phyloP scores from a whole-genome alignment of 2,329 filamentous ascomycete species.

The Lachnellula willkommii region DNA sequence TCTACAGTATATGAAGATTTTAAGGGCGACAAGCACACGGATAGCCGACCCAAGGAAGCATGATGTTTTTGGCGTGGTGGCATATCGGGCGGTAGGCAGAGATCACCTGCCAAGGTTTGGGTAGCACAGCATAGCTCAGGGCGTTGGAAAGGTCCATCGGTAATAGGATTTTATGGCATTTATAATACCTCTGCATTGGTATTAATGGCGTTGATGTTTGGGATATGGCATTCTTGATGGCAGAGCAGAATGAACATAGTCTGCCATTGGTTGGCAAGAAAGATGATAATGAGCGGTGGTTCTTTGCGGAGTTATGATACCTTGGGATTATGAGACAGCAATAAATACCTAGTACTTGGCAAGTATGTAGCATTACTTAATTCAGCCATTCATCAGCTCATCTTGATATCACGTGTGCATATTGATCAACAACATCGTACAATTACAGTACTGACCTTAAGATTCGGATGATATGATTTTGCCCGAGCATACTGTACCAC shows the following conservation, averaged over 20 bases:
- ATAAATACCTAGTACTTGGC: not conserved
- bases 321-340: conserved; percentile 1
- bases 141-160: conserved; percentile 2
- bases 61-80: not conserved
- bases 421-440: not conserved
- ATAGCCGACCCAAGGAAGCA: not conserved
- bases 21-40: not conserved
- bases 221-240: conserved; percentile 10
- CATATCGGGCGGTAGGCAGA: not conserved
- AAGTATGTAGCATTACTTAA: not conserved
- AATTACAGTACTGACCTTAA: not conserved
- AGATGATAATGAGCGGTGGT: not conserved
- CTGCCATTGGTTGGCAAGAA: not conserved
- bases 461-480: too few species aligned
- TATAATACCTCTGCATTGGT: conserved; percentile 12
- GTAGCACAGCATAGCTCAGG: not conserved
- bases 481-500: too few species aligned
- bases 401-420: not conserved
- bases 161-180: conserved; percentile 6
- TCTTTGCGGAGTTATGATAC: conserved; percentile 1
- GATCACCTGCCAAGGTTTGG: not conserved
- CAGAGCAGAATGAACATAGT: conserved; percentile 12
- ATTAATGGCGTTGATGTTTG: not conserved
- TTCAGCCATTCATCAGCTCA: not conserved
- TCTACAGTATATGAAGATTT: too few species aligned